Conservation (phyloP, 148 eudicot genomes). For the Gaultheria prostrata region DNA sequence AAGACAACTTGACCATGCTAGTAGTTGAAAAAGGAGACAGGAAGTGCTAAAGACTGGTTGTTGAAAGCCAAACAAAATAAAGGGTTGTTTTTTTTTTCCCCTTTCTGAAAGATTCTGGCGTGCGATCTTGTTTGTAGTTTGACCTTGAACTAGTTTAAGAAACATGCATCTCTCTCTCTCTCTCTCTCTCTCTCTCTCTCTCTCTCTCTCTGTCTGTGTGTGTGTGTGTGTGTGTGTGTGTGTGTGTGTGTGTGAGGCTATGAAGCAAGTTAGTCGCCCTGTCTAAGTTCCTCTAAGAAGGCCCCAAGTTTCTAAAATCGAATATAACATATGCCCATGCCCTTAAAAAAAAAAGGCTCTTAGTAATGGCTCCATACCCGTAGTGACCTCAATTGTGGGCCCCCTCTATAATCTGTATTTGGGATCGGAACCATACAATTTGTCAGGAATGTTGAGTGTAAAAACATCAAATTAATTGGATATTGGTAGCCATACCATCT, state of each 20-base stretch:
- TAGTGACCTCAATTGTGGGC: too few relatives aligned
- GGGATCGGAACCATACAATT: too few relatives aligned
- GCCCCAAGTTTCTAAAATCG: too few relatives aligned
- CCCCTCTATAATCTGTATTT: too few relatives aligned
- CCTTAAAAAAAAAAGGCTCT: not conserved
- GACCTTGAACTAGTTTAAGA: not conserved
- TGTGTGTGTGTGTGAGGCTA: not conserved
- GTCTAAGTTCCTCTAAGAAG: not conserved
- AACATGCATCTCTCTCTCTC: not conserved
- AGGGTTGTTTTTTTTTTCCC: too few relatives aligned
- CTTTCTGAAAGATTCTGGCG: not conserved
- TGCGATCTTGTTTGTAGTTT: not conserved
- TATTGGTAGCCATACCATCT: too few relatives aligned
- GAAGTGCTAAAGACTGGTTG: not conserved
- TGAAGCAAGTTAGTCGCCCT: not conserved
- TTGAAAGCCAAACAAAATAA: not conserved
- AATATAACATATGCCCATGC: too few relatives aligned
- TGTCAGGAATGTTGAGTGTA: too few relatives aligned
- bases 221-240: not conserved
- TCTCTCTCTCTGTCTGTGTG: too few relatives aligned
- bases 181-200: too few relatives aligned
- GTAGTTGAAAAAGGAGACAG: not conserved
- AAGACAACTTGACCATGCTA: not conserved
- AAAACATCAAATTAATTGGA: too few relatives aligned
- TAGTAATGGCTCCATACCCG: not conserved